Base-by-base conservation (phyloP, 371 early-diverging fungal species). In the Thermomucor indicae-seudaticae region DNA sequence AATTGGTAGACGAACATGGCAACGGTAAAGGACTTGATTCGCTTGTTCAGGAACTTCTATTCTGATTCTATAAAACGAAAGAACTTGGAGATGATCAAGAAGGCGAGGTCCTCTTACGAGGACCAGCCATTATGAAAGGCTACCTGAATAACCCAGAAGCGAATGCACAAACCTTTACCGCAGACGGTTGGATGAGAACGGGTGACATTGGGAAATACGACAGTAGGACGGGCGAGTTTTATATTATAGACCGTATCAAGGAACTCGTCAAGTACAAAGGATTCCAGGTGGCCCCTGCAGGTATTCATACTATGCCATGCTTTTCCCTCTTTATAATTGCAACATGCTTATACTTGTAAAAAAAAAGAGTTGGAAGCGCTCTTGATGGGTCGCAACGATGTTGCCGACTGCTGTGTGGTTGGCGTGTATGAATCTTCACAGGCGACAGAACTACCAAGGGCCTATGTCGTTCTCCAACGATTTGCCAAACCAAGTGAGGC, bases 121-220 rank as follows among this genome's bases (percentile, higher is more conserved):
- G 95, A 0, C 89, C 93, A 3, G 89, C 85, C 48, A 72, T 91
- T 10, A 91, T 91, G 90, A 71, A 75, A 22, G 89, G 89, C 0
- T 88, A 90, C 32, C 60, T 81, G 16, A 81, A 85, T 46, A 83
- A 85, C 37, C 69, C 70, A 16, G 62, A 84, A 41, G 92, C 90
- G 4, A 92, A 91, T 4, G 58, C 60, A 14, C 78, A 81, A 1
- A 80, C 85, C 0, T 81, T 94, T 48, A 86, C 85, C 43, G 4
- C 51, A 0, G 81, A 84, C 23, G 89, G 89, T 1, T 94, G 84
- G 74, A 64, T 92, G 58, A 87, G 84, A 34, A 91, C 91, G 0
- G 94, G 92, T n/a, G 96, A 96, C 55, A 65, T 94, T 17, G 93
- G 80, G 1, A 62, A 75, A 27, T 77, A 78, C 6, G 81, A 85